These are phyloP conservation scores for Daldinia bambusicola DNA, from an alignment of 495 filamentous ascomycete genomes.

Conservation along the genomic window DNA sequence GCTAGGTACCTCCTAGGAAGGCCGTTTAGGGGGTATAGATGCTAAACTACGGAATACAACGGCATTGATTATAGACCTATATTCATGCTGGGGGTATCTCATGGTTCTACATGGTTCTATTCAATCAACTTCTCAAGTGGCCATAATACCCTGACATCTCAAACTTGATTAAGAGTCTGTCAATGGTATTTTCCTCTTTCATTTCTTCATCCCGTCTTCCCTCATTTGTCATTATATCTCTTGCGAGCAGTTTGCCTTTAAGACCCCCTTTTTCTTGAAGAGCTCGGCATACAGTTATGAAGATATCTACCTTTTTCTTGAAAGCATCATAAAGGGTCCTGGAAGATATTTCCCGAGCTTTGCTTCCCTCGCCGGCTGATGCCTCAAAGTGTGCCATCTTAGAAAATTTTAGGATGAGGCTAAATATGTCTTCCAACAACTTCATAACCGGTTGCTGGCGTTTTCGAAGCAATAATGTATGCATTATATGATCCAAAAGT, in stretches of 20 bases:
- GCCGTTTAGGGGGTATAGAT: slow-evolving; percentile 3
- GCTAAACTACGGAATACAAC: neutral
- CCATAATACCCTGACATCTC: slow-evolving; percentile 71
- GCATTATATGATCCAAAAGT: slow-evolving; percentile 82
- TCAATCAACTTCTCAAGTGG: slow-evolving; percentile 31
- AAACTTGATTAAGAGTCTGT: slow-evolving; percentile 63
- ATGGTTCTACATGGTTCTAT: slow-evolving; percentile 1
- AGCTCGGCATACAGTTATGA: slow-evolving; percentile 70
- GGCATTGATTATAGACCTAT: neutral
- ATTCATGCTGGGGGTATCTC: slow-evolving; percentile 41
- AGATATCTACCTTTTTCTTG: slow-evolving; percentile 73
- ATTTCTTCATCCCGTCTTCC: slow-evolving; percentile 38
- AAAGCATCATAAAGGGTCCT: slow-evolving; percentile 69
- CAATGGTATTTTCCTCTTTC: slow-evolving; percentile 59
- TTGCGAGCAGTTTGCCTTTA: slow-evolving; percentile 58
- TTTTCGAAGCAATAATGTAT: slow-evolving; percentile 73
- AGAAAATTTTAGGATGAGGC: slow-evolving; percentile 73
- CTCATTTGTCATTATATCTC: slow-evolving; percentile 47
- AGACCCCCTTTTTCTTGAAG: slow-evolving; percentile 68
- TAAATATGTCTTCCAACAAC: slow-evolving; percentile 82
- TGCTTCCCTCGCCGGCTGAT: slow-evolving; percentile 39
- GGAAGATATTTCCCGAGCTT: slow-evolving; percentile 55
- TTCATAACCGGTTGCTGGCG: slow-evolving; percentile 75
- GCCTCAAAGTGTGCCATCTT: slow-evolving; percentile 44
- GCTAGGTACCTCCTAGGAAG: neutral